A percentile compares a stretch with the other conserved stretches of the same genome.
Evolutionary conservation across 345 rosid genomes (phyloP).

Genomic region (Pistacia vera): DNA sequence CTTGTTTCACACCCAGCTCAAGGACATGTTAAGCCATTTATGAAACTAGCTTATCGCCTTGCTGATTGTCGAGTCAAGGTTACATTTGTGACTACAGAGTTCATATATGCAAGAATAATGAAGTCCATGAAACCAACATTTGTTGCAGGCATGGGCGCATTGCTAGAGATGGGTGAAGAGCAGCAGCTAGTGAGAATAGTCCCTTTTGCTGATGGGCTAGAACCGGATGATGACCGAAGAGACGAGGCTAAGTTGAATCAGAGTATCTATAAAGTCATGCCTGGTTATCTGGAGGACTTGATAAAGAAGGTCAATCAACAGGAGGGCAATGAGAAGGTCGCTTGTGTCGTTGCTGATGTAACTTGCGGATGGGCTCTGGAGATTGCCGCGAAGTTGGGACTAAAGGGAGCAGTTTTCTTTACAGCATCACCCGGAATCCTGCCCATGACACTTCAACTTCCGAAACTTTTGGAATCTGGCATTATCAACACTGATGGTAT

Average conservation of each 20-base stretch:
- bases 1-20: slow-evolving; percentile 25
- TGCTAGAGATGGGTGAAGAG: neutral
- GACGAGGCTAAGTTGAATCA: neutral
- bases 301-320: slow-evolving; percentile 19
- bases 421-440: slow-evolving; percentile 20
- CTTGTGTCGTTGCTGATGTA: slow-evolving; percentile 25
- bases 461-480: slow-evolving; percentile 28
- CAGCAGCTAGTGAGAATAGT: slow-evolving; percentile 10
- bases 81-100: slow-evolving; percentile 26
- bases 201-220: slow-evolving; percentile 31
- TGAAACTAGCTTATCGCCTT: slow-evolving; percentile 24
- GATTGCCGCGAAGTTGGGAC: slow-evolving; percentile 23
- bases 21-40: slow-evolving; percentile 28
- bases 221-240: slow-evolving; percentile 23
- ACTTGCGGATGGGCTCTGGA: slow-evolving; percentile 27
- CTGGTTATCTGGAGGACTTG: slow-evolving; percentile 23
- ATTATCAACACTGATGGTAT: slow-evolving; percentile 24
- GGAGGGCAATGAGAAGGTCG: slow-evolving; percentile 16
- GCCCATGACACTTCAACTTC: slow-evolving; percentile 19
- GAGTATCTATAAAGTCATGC: slow-evolving; percentile 22
- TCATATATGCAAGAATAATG: neutral
- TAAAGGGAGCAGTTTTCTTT: slow-evolving; percentile 14
- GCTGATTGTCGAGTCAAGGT: slow-evolving; percentile 18
- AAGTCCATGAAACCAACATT: neutral
- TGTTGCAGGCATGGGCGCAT: neutral